Conservation (phyloP, 2,329 filamentous ascomycete species). For the Stachybotrys chartarum region DNA sequence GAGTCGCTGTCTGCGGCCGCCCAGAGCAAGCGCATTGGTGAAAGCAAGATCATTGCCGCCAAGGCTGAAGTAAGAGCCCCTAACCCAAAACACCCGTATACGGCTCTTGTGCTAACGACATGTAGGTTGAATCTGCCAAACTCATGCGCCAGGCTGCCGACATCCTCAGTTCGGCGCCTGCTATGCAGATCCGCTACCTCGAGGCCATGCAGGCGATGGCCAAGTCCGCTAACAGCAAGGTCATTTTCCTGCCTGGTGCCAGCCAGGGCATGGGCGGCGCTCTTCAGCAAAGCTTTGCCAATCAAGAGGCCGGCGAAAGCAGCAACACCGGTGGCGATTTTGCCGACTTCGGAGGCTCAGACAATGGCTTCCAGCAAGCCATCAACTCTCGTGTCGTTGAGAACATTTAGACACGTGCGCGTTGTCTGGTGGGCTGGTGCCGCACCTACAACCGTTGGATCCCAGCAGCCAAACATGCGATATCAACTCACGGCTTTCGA, state of each 20-base stretch:
- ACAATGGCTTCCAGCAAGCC: conserved; percentile 67
- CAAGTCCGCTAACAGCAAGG: conserved; percentile 83
- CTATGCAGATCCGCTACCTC: conserved; percentile 97
- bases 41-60: conserved; percentile 96
- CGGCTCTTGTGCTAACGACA: not conserved
- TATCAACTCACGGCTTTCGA: too few species aligned
- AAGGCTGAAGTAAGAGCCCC: conserved; percentile 61
- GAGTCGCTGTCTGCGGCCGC: conserved; percentile 97
- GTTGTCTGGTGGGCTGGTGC: not conserved
- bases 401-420: conserved; percentile 59
- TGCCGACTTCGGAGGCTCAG: conserved; percentile 25
- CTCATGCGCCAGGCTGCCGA: conserved; percentile 91
- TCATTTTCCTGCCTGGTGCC: conserved; percentile 69
- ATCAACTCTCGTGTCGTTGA: conserved; percentile 78
- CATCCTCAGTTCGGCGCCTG: conserved; percentile 82
- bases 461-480: conserved; percentile 1
- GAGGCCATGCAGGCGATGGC: conserved; percentile 99
- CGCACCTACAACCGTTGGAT: not conserved
- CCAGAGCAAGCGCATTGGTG: conserved; percentile 96
- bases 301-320: conserved; percentile 36
- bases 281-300: conserved; percentile 28
- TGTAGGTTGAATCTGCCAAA: conserved; percentile 80
- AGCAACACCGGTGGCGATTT: conserved; percentile 37
- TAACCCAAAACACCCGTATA: not conserved
- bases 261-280: conserved; percentile 47